Percentiles rank a stretch among this genome's conserved stretches.
These are phyloP conservation scores for Arthrobotrys iridis DNA, from an alignment of 2,329 filamentous ascomycete genomes.

Conservation along the genomic window DNA sequence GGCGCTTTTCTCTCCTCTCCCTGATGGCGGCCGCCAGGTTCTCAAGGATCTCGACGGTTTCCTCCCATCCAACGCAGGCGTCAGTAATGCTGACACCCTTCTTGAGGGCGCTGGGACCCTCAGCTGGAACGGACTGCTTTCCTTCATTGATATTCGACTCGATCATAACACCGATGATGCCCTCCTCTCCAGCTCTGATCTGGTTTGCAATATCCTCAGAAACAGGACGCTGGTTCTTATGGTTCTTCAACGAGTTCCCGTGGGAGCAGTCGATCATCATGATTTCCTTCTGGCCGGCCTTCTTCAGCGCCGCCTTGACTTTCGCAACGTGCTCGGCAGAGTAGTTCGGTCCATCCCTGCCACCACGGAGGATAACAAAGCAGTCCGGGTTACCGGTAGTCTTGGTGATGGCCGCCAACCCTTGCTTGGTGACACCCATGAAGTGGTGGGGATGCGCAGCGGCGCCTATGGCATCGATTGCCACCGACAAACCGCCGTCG, in stretches of 20 bases:
- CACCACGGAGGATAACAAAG: slow-evolving; percentile 93
- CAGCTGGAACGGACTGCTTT: slow-evolving; percentile 82
- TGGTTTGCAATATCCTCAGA: slow-evolving; percentile 83
- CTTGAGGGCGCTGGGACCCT: slow-evolving; percentile 81
- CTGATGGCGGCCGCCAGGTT: slow-evolving; percentile 81
- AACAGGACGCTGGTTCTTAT: slow-evolving; percentile 97
- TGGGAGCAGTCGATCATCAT: slow-evolving; percentile 99
- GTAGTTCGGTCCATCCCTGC: slow-evolving; percentile 93
- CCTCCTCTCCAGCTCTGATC: slow-evolving; percentile 82
- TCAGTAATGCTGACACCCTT: slow-evolving; percentile 98
- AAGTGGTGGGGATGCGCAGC: slow-evolving; percentile 95
- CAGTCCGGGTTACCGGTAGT: slow-evolving; percentile 96
- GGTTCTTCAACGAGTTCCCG: slow-evolving; percentile 94
- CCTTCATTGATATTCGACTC: slow-evolving; percentile 97
- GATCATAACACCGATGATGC: slow-evolving; percentile 98
- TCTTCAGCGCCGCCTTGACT: slow-evolving; percentile 79
- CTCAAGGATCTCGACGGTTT: slow-evolving; percentile 82
- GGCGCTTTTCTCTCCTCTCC: slow-evolving; percentile 68
- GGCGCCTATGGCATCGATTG: slow-evolving; percentile 93
- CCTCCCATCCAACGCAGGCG: slow-evolving; percentile 94
- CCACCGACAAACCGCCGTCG: slow-evolving; percentile 86
- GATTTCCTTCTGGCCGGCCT: slow-evolving; percentile 77
- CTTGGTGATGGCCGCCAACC: slow-evolving; percentile 91
- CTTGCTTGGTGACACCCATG: slow-evolving; percentile 95
- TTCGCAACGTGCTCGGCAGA: slow-evolving; percentile 84